These are phyloP conservation scores for Talaromyces verruculosus DNA, from an alignment of 2,329 filamentous ascomycete species.

Conservation along the genomic window DNA sequence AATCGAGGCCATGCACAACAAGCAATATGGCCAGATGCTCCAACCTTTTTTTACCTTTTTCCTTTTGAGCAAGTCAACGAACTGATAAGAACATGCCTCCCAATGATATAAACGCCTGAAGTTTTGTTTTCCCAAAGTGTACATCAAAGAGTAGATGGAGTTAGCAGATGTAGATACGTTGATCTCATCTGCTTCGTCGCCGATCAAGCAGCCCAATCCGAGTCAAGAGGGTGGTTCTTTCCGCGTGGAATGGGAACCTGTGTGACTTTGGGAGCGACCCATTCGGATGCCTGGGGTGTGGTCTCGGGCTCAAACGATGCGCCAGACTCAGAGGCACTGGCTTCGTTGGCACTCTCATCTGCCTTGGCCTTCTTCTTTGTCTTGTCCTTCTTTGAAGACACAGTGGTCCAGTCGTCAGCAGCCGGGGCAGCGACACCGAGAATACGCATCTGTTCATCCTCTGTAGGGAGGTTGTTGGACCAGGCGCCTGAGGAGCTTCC, in stretches of 20 bases:
- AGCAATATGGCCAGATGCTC: slow-evolving; percentile 1
- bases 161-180: neutral
- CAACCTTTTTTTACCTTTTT: neutral
- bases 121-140: neutral
- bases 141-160: neutral
- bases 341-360: slow-evolving; percentile 48
- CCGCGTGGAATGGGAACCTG: slow-evolving; percentile 25
- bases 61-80: neutral
- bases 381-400: slow-evolving; percentile 59
- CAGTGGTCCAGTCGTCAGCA: slow-evolving; percentile 60
- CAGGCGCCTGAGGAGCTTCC: slow-evolving; percentile 39
- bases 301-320: slow-evolving; percentile 14
- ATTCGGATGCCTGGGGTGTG: slow-evolving; percentile 23
- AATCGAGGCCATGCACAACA: neutral
- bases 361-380: slow-evolving; percentile 43
- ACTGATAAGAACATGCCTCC: slow-evolving; percentile 2
- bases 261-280: slow-evolving; percentile 37
- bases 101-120: slow-evolving; percentile 9
- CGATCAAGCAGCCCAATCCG: slow-evolving; percentile 44
- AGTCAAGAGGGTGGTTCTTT: slow-evolving; percentile 47
- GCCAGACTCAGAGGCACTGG: slow-evolving; percentile 38
- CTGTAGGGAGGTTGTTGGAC: slow-evolving; percentile 54
- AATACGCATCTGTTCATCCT: slow-evolving; percentile 61
- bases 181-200: neutral
- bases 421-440: slow-evolving; percentile 42